Base-by-base conservation (phyloP, 305 asterid species). In the Fraxinus latifolia region DNA sequence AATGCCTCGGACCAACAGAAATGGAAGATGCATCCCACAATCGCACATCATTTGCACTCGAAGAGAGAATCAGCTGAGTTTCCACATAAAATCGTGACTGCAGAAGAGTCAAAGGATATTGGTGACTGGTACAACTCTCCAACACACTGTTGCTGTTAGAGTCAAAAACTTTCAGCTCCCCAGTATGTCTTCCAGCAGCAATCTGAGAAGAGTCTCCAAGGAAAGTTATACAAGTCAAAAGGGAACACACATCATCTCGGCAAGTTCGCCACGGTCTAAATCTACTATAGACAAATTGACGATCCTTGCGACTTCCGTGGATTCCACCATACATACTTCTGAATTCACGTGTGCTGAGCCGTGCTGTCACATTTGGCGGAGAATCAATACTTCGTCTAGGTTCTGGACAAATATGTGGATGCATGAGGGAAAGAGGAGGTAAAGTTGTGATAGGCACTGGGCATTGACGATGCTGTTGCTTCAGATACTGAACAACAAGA, bases 251-350 rank as follows among this genome's bases (percentile, higher is more conserved):
- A 58, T 93, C 98, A 81, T 95, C 98, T 74, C 98, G 90, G 86
- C 98, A 96, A 79, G 94, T 93, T 86, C 98, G 86, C 98, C 99
- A 95, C 4, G 99, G 98, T 86, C 99, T 89, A 87, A 96, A 95
- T 84, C 99, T 90, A 85, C 98, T 92, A 73, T 91, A 96, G 50
- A 95, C 98, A 47, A 95, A 95, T 77, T 96, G 99, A 14, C 97
- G 94, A 86, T 96, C 98, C 91, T 91, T 96, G 75, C 97, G 97
- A 80, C 89, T 88, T 73, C 97, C 98, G 36, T 95, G 97, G 44
- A 88, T 87, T 58, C 97, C 96, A 39, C 98, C 96, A 81, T 91
- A 90, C 89, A 82, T 87, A 80, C 91, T 89, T 88, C 94, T 85
- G 87, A 89, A 96, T 82, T 96, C 98, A 77, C 99, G 98, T 12